Conservation (phyloP, 495 filamentous ascomycete species). For the Lophiotrema nucula region DNA sequence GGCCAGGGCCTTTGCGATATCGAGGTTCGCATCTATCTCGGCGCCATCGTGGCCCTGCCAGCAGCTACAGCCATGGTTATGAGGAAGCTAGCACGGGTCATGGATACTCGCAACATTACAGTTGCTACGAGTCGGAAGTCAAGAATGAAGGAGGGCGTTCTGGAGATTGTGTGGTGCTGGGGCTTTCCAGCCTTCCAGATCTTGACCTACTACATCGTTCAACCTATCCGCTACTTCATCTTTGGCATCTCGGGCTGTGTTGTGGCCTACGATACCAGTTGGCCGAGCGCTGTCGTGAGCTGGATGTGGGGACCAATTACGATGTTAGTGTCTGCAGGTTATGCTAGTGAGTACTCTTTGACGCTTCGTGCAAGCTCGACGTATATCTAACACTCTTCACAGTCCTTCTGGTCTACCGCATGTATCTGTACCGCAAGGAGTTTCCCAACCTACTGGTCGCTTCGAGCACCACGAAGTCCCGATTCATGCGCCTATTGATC, state of each 20-base stretch:
- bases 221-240: constrained; percentile 69
- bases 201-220: constrained; percentile 66
- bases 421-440: constrained; percentile 62
- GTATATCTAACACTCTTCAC: not conserved
- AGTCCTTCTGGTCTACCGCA: constrained; percentile 65
- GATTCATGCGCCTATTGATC: constrained; percentile 76
- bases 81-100: constrained; percentile 64
- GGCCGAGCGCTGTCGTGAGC: constrained; percentile 65
- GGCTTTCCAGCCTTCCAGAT: constrained; percentile 64
- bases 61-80: constrained; percentile 65
- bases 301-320: constrained; percentile 67
- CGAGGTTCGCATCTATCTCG: constrained; percentile 67
- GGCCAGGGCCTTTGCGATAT: constrained; percentile 82
- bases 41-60: constrained; percentile 62
- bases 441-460: constrained; percentile 60
- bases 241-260: constrained; percentile 72
- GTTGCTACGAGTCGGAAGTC: constrained; percentile 54
- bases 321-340: constrained; percentile 61
- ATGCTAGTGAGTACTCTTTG: constrained; percentile 62
- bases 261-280: constrained; percentile 62
- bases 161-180: constrained; percentile 70
- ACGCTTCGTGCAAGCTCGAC: not conserved
- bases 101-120: constrained; percentile 63
- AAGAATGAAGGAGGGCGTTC: constrained; percentile 50
- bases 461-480: constrained; percentile 61